These are phyloP conservation scores for Mycoemilia scoparia DNA, from an alignment of 192 early-diverging fungal genomes.

Conservation along the genomic window DNA sequence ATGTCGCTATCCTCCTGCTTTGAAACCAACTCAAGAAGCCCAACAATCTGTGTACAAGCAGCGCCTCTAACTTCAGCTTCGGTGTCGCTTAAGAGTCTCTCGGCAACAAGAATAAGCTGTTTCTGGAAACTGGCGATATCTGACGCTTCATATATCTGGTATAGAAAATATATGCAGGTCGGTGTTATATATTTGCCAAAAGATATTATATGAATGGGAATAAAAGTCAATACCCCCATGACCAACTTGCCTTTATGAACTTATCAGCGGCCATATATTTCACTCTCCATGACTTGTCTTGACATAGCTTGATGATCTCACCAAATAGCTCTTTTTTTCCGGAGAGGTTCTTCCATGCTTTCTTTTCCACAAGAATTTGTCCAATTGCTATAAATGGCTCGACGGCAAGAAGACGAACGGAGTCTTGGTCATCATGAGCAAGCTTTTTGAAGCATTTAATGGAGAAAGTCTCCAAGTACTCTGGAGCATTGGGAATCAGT, in stretches of 20 bases:
- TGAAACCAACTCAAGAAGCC: constrained; percentile 55
- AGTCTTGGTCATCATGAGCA: constrained; percentile 81
- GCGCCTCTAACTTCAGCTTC: constrained; percentile 97
- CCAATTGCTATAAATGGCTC: constrained; percentile 82
- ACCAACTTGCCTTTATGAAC: too few species aligned
- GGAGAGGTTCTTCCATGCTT: constrained; percentile 57
- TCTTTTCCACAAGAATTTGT: constrained; percentile 54
- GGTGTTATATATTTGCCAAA: neutral
- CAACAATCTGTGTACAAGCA: constrained; percentile 67
- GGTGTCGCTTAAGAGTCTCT: constrained; percentile 77
- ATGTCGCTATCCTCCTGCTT: constrained; percentile 59
- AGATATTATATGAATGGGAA: neutral
- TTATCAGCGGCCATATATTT: constrained; percentile 98
- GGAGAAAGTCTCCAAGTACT: constrained; percentile 66
- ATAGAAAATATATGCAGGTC: neutral
- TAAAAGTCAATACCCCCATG: too few species aligned
- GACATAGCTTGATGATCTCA: constrained; percentile 55
- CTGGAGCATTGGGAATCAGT: too few species aligned
- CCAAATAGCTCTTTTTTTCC: constrained; percentile 30
- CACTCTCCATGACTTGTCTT: constrained; percentile 96
- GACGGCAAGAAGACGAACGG: constrained; percentile 87
- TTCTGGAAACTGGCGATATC: constrained; percentile 65
- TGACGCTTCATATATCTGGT: constrained; percentile 8
- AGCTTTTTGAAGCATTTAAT: constrained; percentile 76
- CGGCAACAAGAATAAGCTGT: constrained; percentile 71